phyloP scores from a whole-genome alignment of 495 filamentous ascomycete genomes.

The Pseudevernia furfuracea region DNA sequence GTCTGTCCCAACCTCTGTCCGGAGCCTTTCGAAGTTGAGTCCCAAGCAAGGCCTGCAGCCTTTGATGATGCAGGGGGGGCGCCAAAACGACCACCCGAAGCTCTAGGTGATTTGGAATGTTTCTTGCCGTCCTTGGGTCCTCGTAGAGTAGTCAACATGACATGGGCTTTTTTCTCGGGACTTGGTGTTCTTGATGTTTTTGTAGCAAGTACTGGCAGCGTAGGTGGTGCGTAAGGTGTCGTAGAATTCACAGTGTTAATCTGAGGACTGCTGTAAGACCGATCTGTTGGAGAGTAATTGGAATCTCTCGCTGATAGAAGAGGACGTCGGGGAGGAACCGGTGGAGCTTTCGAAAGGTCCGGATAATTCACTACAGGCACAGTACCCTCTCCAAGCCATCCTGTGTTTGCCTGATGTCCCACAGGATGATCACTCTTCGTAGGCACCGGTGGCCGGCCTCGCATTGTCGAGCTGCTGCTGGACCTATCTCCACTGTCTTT shows the following conservation, averaged over 20 bases:
- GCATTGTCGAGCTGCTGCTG: constrained; percentile 29
- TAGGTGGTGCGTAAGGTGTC: constrained; percentile 27
- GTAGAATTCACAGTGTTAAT: constrained; percentile 8
- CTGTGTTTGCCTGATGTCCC: constrained; percentile 31
- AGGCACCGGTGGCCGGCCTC: constrained; percentile 21
- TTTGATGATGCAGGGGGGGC: constrained; percentile 60
- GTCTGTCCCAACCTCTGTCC: constrained; percentile 26
- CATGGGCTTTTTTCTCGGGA: constrained; percentile 66
- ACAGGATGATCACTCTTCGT: constrained; percentile 17
- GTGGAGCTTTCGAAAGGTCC: constrained; percentile 60
- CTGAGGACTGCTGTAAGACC: constrained; percentile 24
- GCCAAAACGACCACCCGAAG: constrained; percentile 30
- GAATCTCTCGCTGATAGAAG: constrained; percentile 46
- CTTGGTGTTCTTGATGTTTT: constrained; percentile 60
- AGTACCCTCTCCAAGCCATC: constrained; percentile 71
- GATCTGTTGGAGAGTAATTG: constrained; percentile 30
- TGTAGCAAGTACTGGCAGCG: constrained; percentile 36
- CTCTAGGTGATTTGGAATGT: constrained; percentile 41
- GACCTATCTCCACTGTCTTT: constrained; percentile 30
- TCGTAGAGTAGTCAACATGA: constrained; percentile 76
- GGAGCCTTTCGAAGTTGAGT: constrained; percentile 38
- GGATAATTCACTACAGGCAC: constrained; percentile 71
- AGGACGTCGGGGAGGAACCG: constrained; percentile 56
- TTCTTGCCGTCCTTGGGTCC: constrained; percentile 52
- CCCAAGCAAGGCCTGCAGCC: constrained; percentile 85